phyloP scores from a whole-genome alignment of 1,284 basidiomycete genomes.

The Cutaneotrichosporon sp. region DNA sequence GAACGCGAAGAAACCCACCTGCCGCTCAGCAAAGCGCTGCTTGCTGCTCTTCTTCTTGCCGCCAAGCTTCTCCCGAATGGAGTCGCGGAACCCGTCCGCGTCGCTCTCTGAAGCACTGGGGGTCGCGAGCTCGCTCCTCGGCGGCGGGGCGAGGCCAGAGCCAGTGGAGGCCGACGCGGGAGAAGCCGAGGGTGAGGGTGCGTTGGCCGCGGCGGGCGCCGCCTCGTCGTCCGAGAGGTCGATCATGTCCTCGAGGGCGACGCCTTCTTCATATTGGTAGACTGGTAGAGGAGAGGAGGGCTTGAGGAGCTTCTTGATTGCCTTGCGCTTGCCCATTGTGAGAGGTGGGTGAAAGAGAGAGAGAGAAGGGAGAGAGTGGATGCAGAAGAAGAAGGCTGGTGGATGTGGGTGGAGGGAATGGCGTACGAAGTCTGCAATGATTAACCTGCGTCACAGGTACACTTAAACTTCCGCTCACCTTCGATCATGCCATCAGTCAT shows the following conservation, averaged over 20 bases:
- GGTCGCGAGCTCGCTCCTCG: too few species aligned
- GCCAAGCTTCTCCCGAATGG: not conserved
- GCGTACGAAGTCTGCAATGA: too few species aligned
- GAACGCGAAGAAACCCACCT: constrained; percentile 59
- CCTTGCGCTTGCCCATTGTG: constrained; percentile 39
- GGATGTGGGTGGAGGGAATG: too few species aligned
- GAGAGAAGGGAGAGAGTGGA: not conserved
- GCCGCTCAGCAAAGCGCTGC: constrained; percentile 71
- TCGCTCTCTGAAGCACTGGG: not conserved
- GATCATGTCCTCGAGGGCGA: not conserved
- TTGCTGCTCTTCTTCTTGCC: constrained; percentile 64
- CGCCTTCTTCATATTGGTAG: not conserved
- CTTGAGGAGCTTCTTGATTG: constrained; percentile 48
- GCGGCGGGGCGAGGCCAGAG: not conserved
- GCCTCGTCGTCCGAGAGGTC: not conserved
- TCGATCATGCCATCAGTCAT: not conserved
- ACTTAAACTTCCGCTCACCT: too few species aligned
- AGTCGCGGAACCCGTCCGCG: not conserved
- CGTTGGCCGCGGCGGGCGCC: too few species aligned
- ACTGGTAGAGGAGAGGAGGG: not conserved
- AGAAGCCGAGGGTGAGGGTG: not conserved
- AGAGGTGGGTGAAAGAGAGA: not conserved
- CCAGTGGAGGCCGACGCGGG: not conserved
- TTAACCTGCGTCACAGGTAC: too few species aligned
- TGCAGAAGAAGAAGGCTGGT: too few species aligned